Percentiles rank a stretch among this genome's conserved stretches.
phyloP scores from a whole-genome alignment of 2,329 filamentous ascomycete species.

The Zymoseptoria brevis region DNA sequence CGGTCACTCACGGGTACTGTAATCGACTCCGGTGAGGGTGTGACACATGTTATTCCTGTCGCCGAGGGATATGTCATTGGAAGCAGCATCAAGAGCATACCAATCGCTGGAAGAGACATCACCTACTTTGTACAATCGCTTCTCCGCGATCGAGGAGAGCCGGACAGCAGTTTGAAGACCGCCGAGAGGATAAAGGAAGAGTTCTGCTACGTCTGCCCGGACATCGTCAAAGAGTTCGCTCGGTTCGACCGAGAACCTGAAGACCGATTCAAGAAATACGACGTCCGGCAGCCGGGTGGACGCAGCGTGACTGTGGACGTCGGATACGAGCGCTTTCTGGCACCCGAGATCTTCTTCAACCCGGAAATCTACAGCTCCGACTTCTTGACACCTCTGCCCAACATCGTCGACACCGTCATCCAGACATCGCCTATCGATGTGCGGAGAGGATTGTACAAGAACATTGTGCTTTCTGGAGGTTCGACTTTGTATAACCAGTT shows the following conservation, averaged over 20 bases:
- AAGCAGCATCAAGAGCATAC: constrained; percentile 97
- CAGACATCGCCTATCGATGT: constrained; percentile 98
- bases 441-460: constrained; percentile 95
- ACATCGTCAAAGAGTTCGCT: constrained; percentile 97
- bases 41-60: constrained; percentile 97
- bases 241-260: constrained; percentile 86
- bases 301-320: constrained; percentile 81
- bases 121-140: constrained; percentile 98
- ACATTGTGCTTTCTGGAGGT: constrained; percentile 94
- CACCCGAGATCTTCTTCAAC: constrained; percentile 99
- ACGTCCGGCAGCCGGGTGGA: constrained; percentile 77
- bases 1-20: constrained; percentile 94
- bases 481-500: constrained; percentile 99
- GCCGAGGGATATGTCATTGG: constrained; percentile 98
- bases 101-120: constrained; percentile 94
- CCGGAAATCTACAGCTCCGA: constrained; percentile 99
- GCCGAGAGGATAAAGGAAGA: constrained; percentile 98
- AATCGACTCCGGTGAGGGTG: constrained; percentile 96
- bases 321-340: constrained; percentile 94
- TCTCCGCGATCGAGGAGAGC: constrained; percentile 89
- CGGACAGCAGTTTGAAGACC: constrained; percentile 93
- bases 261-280: constrained; percentile 80
- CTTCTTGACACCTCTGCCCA: constrained; percentile 89
- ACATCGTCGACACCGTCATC: constrained; percentile 92
- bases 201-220: constrained; percentile 95